Evolutionary conservation across 495 filamentous ascomycete genomes (phyloP).

Genomic region (Tuber brumale): DNA sequence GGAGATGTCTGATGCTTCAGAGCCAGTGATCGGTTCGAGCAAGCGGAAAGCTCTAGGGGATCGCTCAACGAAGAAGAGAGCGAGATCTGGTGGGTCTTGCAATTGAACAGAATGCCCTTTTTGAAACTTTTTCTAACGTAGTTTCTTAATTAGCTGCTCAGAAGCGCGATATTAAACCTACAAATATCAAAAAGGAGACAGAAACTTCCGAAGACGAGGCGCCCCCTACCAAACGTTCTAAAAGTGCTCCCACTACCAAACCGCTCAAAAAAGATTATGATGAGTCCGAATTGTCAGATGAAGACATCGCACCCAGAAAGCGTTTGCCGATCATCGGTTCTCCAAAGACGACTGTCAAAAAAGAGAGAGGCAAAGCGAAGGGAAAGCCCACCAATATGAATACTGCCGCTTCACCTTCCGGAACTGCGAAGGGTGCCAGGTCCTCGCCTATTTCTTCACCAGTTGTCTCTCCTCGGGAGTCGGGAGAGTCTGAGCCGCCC

Average conservation of each 20-base stretch:
- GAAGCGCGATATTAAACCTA: not conserved
- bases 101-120: constrained; percentile 47
- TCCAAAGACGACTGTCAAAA: not conserved
- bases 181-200: not conserved
- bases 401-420: not conserved
- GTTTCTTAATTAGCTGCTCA: not conserved
- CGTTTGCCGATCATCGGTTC: not conserved
- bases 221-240: constrained; percentile 30
- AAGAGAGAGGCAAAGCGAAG: not conserved
- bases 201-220: constrained; percentile 37
- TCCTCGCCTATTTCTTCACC: not conserved
- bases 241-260: not conserved
- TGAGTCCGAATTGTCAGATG: not conserved
- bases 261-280: not conserved
- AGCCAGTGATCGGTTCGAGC: not conserved
- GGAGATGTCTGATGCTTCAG: not conserved
- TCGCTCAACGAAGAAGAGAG: not conserved
- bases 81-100: not conserved
- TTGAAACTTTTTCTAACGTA: not conserved
- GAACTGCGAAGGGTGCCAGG: not conserved
- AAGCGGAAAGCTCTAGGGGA: not conserved
- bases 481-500: not conserved
- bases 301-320: not conserved
- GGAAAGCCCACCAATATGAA: not conserved
- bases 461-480: not conserved